phyloP scores from a whole-genome alignment of 2,329 filamentous ascomycete species.

The Annulohypoxylon truncatum region DNA sequence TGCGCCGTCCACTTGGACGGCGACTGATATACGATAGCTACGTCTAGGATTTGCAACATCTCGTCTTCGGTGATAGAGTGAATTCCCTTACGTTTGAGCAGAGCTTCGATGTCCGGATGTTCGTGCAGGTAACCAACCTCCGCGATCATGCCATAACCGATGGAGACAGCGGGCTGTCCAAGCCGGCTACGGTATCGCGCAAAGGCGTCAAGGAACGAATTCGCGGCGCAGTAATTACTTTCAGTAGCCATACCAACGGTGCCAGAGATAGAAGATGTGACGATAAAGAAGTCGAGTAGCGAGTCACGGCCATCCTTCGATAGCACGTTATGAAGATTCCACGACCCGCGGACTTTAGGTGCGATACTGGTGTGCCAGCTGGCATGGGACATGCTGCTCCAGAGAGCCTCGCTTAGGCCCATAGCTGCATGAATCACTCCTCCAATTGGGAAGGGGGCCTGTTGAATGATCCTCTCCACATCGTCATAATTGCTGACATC shows the following conservation, averaged over 20 bases:
- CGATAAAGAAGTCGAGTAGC: conserved; percentile 52
- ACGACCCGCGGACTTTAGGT: neutral
- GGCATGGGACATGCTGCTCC: too few relatives aligned
- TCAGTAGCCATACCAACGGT: conserved; percentile 49
- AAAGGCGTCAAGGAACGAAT: conserved; percentile 52
- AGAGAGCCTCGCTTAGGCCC: too few relatives aligned
- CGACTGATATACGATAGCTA: too few relatives aligned
- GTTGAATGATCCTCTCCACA: neutral
- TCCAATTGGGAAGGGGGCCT: too few relatives aligned
- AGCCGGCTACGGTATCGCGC: conserved; percentile 40
- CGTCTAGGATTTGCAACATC: conserved; percentile 2
- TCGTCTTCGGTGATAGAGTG: neutral
- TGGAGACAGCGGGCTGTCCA: conserved; percentile 39
- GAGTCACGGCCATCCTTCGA: conserved; percentile 13
- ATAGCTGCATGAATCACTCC: conserved; percentile 47
- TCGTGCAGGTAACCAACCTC: conserved; percentile 51
- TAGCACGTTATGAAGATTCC: neutral
- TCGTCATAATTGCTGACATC: neutral
- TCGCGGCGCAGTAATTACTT: conserved; percentile 52
- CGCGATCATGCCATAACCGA: conserved; percentile 49
- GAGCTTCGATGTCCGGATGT: conserved; percentile 39
- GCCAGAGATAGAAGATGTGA: conserved; percentile 45
- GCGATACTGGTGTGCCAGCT: conserved; percentile 39
- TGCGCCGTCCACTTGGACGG: too few relatives aligned
- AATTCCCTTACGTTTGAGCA: neutral